phyloP scores from a whole-genome alignment of 306 rosid genomes.

The Pyrus betulifolia region DNA sequence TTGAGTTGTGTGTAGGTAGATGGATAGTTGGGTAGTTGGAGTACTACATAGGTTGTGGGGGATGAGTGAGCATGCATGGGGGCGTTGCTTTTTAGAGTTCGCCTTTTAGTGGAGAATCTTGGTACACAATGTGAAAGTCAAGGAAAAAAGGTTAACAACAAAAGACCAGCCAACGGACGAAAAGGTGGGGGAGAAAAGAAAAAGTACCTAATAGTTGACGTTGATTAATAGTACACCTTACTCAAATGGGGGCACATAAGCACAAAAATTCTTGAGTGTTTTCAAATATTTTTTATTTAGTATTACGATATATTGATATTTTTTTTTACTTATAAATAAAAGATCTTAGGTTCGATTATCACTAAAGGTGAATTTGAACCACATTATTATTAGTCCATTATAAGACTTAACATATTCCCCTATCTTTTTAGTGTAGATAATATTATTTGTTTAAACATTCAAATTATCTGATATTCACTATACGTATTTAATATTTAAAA shows the following conservation, averaged over 20 bases:
- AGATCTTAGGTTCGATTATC: rapidly evolving
- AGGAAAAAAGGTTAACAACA: background rate
- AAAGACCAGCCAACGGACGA: background rate
- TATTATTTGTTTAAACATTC: too few species aligned
- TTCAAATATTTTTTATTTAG: rapidly evolving
- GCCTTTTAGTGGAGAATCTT: conserved; percentile 11
- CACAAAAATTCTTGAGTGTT: too few species aligned
- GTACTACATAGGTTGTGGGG: background rate
- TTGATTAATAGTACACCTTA: background rate
- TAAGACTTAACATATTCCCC: rapidly evolving
- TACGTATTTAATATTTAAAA: background rate
- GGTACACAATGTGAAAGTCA: background rate
- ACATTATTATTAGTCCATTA: too few species aligned
- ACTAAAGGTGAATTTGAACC: rapidly evolving
- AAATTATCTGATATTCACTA: background rate
- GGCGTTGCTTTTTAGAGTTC: background rate
- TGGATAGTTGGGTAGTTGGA: background rate
- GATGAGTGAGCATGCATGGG: background rate
- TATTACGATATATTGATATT: too few species aligned
- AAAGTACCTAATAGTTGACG: background rate
- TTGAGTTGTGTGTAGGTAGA: background rate
- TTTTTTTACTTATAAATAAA: too few species aligned
- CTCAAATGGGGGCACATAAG: background rate
- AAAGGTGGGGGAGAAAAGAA: background rate
- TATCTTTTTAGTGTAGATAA: rapidly evolving